Conservation (phyloP, 306 rosid genomes). For the Ceratonia siliqua region DNA sequence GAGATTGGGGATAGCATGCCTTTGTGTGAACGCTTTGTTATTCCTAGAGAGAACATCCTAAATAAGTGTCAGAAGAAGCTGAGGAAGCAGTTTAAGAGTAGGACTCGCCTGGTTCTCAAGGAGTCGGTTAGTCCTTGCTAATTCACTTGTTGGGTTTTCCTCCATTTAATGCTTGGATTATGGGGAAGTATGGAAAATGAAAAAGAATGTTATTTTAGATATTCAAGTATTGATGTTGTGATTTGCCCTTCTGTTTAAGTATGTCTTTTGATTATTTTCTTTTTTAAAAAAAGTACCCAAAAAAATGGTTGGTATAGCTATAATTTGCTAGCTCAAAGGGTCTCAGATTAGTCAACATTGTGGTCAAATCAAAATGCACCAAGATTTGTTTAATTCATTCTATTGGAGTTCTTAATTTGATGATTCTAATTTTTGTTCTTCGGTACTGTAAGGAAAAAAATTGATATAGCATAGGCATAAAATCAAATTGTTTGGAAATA, state of each 20-base stretch:
- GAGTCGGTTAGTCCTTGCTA: constrained; percentile 56
- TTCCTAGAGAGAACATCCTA: constrained; percentile 85
- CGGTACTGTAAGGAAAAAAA: not conserved
- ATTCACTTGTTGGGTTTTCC: not conserved
- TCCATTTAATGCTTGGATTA: not conserved
- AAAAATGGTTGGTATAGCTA: too few relatives aligned
- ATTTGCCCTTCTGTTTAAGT: not conserved
- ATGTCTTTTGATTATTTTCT: not conserved
- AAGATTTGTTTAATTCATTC: not conserved
- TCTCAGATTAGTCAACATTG: not conserved
- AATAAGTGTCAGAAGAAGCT: constrained; percentile 90
- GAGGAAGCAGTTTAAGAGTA: constrained; percentile 91
- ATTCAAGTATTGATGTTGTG: not conserved
- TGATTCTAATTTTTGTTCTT: not conserved
- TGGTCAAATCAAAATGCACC: not conserved
- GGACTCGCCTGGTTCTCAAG: constrained; percentile 90
- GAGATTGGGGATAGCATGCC: constrained; percentile 93
- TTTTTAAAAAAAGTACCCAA: not conserved
- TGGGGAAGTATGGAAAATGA: not conserved
- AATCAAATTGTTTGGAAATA: not conserved
- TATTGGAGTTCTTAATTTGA: not conserved
- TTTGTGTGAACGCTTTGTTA: constrained; percentile 77
- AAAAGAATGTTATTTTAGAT: constrained; percentile 3
- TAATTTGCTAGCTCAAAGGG: not conserved
- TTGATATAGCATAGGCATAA: not conserved